Base-by-base conservation (phyloP, 495 filamentous ascomycete species). In the Xylaria telfairii region DNA sequence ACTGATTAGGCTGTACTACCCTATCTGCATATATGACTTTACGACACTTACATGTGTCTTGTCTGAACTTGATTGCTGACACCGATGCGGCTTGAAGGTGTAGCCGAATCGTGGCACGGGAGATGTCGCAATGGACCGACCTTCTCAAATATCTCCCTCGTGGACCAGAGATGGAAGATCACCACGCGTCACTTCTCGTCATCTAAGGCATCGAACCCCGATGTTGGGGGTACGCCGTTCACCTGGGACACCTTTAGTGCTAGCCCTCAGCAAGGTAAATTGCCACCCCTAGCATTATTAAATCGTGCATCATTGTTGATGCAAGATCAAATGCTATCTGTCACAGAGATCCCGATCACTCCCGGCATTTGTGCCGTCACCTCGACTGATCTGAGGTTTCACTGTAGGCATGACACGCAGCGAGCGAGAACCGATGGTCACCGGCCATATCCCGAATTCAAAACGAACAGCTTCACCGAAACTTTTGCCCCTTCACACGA, bases 311-410 rank as follows among this genome's bases (percentile, higher is more conserved):
- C 19, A 32, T 17, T 13, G 34, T 30, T 30, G 30, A 66, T 66
- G 64, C 64, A 54, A 66, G 64, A 66, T 66, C 21, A 19, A 66
- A 26, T 42, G 64, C 32, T 49, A 47, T 66, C 47, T 30, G 41
- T 10, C 47, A 17, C 30, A 42, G 15, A 28, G 64, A 66, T n/a
- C 34, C 64, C 64, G 32, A 66, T 34, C 32, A 66, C n/a, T 54
- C 46, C 34, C 64, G 64, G 64, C 64, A 42, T 28, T 21, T 12
- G n/a, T 30, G 47, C 47, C 54, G 64, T 54, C 34, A 19, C n/a
- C 34, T 39, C 47, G 26, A 66, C 30, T 10, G 19, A 37, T 37
- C 15, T 44, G 39, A 32, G 42, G 42, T 49, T 65, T 1, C 44
- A 65, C 47, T 53, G 47, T 39, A 42, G 47, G 34, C n/a, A 65